phyloP scores from a whole-genome alignment of 805 yeast genomes.

The Starmerella apicola region DNA sequence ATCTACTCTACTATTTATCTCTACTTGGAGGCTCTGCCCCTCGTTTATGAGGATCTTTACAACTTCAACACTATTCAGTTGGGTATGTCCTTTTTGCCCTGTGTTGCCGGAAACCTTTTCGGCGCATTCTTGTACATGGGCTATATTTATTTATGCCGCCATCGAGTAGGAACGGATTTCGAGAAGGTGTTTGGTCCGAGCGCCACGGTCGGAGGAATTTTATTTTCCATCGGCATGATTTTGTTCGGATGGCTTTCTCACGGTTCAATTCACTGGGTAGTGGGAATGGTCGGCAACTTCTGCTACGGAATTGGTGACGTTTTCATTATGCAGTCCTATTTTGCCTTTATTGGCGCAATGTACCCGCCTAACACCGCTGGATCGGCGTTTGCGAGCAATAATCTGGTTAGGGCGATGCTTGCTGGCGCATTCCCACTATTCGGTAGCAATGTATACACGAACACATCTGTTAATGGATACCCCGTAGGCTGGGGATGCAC shows the following conservation, averaged over 20 bases:
- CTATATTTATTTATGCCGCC: slow-evolving; percentile 4
- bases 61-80: slow-evolving; percentile 37
- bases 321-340: slow-evolving; percentile 39
- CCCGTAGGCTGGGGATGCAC: slow-evolving; percentile 52
- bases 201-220: slow-evolving; percentile 32
- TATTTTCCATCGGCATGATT: slow-evolving; percentile 41
- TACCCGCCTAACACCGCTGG: slow-evolving; percentile 38
- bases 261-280: slow-evolving; percentile 38
- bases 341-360: slow-evolving; percentile 38
- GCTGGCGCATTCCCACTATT: slow-evolving; percentile 54
- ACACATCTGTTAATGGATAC: slow-evolving; percentile 29
- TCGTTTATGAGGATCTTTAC: slow-evolving; percentile 36
- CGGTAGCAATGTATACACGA: slow-evolving; percentile 45
- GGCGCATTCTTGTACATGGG: slow-evolving; percentile 24
- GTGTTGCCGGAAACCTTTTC: slow-evolving; percentile 35
- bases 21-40: slow-evolving; percentile 52
- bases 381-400: slow-evolving; percentile 48
- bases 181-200: slow-evolving; percentile 16
- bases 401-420: slow-evolving; percentile 36
- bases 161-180: slow-evolving; percentile 2
- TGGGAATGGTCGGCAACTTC: slow-evolving; percentile 35
- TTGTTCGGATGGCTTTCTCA: slow-evolving; percentile 48
- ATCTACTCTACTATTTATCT: slow-evolving; percentile 42
- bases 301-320: slow-evolving; percentile 33
- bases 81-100: slow-evolving; percentile 38